Percentiles rank a stretch among this genome's conserved stretches.
These are phyloP conservation scores for Septoria petroselini DNA, from an alignment of 2,329 filamentous ascomycete genomes.

Conservation along the genomic window DNA sequence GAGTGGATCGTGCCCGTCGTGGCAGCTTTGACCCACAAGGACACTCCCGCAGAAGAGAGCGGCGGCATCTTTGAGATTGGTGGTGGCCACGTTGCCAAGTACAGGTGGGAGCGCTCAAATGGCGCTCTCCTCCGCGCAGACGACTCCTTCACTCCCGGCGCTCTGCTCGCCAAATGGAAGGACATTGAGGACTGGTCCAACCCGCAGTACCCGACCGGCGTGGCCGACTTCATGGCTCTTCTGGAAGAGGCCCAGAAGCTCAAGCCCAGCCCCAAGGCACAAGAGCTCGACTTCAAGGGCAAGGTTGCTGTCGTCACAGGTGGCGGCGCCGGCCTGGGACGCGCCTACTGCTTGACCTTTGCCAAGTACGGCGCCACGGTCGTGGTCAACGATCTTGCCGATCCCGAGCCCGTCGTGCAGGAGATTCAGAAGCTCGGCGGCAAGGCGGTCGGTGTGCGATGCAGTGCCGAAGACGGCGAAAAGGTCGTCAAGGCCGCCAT, in stretches of 20 bases:
- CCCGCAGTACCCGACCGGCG: conserved; percentile 76
- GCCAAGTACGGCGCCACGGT: conserved; percentile 78
- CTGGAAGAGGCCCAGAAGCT: conserved; percentile 81
- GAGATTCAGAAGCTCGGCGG: conserved; percentile 90
- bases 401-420: conserved; percentile 84
- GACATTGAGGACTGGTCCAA: conserved; percentile 81
- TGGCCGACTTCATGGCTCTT: conserved; percentile 82
- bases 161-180: conserved; percentile 85
- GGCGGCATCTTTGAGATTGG: conserved; percentile 92
- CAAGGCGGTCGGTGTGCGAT: conserved; percentile 88
- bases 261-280: conserved; percentile 66
- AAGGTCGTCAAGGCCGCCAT: conserved; percentile 88
- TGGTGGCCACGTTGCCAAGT: conserved; percentile 86
- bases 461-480: conserved; percentile 89
- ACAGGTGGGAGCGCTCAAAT: conserved; percentile 89
- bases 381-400: conserved; percentile 92
- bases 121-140: conserved; percentile 89
- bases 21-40: conserved; percentile 74
- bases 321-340: conserved; percentile 84
- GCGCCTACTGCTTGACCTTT: conserved; percentile 84
- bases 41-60: conserved; percentile 75
- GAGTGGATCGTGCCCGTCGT: conserved; percentile 95
- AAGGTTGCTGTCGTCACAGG: conserved; percentile 86
- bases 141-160: conserved; percentile 79
- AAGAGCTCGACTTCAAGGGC: conserved; percentile 76